Evolutionary conservation across 192 early-diverging fungal species (phyloP).

Genomic region (Chytriomyces sp.): DNA sequence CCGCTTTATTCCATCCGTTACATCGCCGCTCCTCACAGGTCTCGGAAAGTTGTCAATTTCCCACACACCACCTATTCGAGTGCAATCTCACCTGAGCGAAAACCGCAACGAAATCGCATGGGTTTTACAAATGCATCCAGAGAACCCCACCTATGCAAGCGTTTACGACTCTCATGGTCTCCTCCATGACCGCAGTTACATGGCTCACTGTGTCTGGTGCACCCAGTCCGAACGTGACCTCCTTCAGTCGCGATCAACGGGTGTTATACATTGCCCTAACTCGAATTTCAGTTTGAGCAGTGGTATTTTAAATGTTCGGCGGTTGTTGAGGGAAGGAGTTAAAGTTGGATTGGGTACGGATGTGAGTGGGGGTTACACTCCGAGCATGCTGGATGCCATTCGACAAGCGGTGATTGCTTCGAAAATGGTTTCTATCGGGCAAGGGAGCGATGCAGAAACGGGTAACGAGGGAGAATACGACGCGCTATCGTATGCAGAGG

Average conservation of each 20-base stretch:
- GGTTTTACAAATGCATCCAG: constrained; percentile 76
- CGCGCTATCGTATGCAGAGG: constrained; percentile 70
- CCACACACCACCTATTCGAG: constrained; percentile 66
- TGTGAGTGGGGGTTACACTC: constrained; percentile 85
- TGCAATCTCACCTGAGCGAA: constrained; percentile 94
- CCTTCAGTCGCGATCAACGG: constrained; percentile 67
- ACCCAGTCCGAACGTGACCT: constrained; percentile 71
- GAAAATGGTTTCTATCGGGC: constrained; percentile 62
- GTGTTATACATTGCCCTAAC: constrained; percentile 90
- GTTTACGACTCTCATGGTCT: constrained; percentile 80
- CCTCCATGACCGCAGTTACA: constrained; percentile 74
- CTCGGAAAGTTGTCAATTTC: constrained; percentile 74
- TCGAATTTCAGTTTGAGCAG: constrained; percentile 86
- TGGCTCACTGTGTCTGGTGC: constrained; percentile 95
- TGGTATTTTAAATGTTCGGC: constrained; percentile 81
- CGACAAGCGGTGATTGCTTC: constrained; percentile 78
- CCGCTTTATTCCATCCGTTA: constrained; percentile 89
- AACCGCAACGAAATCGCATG: constrained; percentile 79
- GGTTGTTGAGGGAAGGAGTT: constrained; percentile 70
- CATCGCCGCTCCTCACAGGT: constrained; percentile 67
- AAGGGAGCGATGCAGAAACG: constrained; percentile 14
- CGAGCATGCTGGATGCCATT: constrained; percentile 86
- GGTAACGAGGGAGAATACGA: constrained; percentile 36
- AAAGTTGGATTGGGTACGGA: constrained; percentile 95
- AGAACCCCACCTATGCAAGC: constrained; percentile 66